Evolutionary conservation across 306 rosid genomes (phyloP).

Genomic region (Coriaria nepalensis): DNA sequence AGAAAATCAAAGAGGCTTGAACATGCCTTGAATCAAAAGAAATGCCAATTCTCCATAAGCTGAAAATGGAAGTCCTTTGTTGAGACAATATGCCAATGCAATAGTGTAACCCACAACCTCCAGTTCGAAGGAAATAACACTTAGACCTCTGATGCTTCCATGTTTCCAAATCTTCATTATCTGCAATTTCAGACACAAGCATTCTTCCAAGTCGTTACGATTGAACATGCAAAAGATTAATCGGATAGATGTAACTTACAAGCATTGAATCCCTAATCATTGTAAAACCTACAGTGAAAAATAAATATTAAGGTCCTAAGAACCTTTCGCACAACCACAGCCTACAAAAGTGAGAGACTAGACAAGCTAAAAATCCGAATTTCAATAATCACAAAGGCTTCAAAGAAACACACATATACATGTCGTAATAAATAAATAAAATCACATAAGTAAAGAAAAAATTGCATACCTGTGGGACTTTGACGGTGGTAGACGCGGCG

Average conservation of each 20-base stretch:
- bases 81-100: conserved; percentile 78
- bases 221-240: no score
- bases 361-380: no score
- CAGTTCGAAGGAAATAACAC: conserved; percentile 71
- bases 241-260: no score
- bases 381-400: not conserved
- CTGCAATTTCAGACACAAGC: conserved; percentile 22
- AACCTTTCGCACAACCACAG: no score
- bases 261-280: no score
- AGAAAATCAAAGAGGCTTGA: conserved; percentile 1
- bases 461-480: conserved; percentile 77
- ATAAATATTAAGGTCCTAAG: no score
- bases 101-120: conserved; percentile 84
- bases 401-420: not conserved
- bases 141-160: conserved; percentile 76
- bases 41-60: conserved; percentile 85
- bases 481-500: conserved; percentile 98
- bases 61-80: conserved; percentile 85
- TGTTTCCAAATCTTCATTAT: conserved; percentile 58
- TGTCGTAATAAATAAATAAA: not conserved
- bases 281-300: no score
- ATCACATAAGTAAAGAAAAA: not conserved
- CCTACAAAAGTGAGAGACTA: not conserved
- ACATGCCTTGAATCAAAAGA: conserved; percentile 74
- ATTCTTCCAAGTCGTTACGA: not conserved